These are phyloP conservation scores for Ramularia endophylla DNA, from an alignment of 2,329 filamentous ascomycete species.

Conservation along the genomic window DNA sequence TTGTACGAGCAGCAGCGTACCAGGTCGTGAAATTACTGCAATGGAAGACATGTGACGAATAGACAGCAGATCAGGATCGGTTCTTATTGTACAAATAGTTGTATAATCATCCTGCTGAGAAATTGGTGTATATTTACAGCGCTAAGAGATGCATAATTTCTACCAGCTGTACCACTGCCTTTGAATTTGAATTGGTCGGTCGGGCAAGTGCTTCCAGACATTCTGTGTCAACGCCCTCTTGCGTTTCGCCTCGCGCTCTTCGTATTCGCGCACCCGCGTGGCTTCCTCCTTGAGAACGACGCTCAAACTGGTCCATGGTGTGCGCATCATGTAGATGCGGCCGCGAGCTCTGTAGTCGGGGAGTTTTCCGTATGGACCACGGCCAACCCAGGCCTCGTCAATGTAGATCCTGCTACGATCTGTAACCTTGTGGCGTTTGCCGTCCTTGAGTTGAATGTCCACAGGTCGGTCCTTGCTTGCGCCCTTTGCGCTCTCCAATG, in stretches of 20 bases:
- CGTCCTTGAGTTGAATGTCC: constrained; percentile 67
- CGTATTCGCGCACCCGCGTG: constrained; percentile 73
- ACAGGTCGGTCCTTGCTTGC: constrained; percentile 28
- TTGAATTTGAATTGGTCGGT: constrained; percentile 77
- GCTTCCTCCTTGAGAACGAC: constrained; percentile 89
- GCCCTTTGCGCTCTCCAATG: constrained; percentile 2
- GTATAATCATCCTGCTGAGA: too few species aligned
- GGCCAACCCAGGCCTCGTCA: constrained; percentile 87
- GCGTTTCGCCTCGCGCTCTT: constrained; percentile 72
- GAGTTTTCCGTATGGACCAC: constrained; percentile 57
- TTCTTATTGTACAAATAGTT: too few species aligned
- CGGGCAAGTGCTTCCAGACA: constrained; percentile 82
- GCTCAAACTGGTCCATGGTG: constrained; percentile 68
- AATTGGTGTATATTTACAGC: too few species aligned
- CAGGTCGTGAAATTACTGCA: too few species aligned
- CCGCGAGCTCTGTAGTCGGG: constrained; percentile 73
- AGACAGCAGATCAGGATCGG: too few species aligned
- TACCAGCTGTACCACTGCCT: constrained; percentile 89
- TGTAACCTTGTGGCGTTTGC: constrained; percentile 61
- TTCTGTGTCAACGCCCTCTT: constrained; percentile 63
- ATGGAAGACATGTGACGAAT: too few species aligned
- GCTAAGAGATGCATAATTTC: not conserved
- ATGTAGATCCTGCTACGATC: constrained; percentile 84
- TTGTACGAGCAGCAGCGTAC: too few species aligned
- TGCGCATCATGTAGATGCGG: constrained; percentile 59